Percentiles rank a stretch among this genome's conserved stretches.
phyloP scores from a whole-genome alignment of 371 early-diverging fungal species.

The Lichtheimia hyalospora region DNA sequence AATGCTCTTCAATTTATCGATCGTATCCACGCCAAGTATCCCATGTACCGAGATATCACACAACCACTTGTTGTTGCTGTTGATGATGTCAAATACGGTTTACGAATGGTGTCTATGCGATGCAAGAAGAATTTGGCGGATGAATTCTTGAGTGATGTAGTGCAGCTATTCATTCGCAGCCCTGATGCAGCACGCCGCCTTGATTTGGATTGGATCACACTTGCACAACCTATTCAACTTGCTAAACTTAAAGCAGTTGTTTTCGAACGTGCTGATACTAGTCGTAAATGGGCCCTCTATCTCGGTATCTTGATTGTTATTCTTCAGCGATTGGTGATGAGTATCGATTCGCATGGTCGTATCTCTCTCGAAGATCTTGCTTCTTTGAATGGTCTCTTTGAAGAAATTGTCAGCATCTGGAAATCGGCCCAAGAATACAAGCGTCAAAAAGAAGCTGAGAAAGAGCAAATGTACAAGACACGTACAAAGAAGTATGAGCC shows the following conservation, averaged over 20 bases:
- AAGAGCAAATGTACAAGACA: slow-evolving; percentile 74
- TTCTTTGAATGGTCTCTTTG: slow-evolving; percentile 55
- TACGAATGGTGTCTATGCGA: slow-evolving; percentile 57
- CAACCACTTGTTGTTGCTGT: slow-evolving; percentile 73
- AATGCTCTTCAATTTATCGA: slow-evolving; percentile 72
- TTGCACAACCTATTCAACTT: slow-evolving; percentile 47
- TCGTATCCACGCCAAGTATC: slow-evolving; percentile 56
- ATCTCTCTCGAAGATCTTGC: slow-evolving; percentile 51
- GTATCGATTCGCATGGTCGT: slow-evolving; percentile 56
- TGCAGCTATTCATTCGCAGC: slow-evolving; percentile 46
- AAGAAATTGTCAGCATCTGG: slow-evolving; percentile 73
- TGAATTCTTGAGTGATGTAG: slow-evolving; percentile 37
- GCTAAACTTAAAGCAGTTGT: slow-evolving; percentile 47
- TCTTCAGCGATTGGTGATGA: slow-evolving; percentile 54
- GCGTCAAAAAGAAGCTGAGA: slow-evolving; percentile 65
- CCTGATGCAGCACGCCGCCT: slow-evolving; percentile 39
- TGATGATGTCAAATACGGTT: slow-evolving; percentile 78
- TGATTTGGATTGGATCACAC: slow-evolving; percentile 44
- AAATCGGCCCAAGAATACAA: slow-evolving; percentile 70
- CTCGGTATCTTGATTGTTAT: slow-evolving; percentile 61
- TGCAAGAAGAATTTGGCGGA: slow-evolving; percentile 27
- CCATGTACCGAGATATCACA: slow-evolving; percentile 74
- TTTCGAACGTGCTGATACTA: slow-evolving; percentile 52
- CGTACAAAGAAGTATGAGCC: slow-evolving; percentile 66
- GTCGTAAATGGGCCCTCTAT: slow-evolving; percentile 64